Conservation (phyloP, 805 yeast genomes). For the Spathaspora passalidarum region DNA sequence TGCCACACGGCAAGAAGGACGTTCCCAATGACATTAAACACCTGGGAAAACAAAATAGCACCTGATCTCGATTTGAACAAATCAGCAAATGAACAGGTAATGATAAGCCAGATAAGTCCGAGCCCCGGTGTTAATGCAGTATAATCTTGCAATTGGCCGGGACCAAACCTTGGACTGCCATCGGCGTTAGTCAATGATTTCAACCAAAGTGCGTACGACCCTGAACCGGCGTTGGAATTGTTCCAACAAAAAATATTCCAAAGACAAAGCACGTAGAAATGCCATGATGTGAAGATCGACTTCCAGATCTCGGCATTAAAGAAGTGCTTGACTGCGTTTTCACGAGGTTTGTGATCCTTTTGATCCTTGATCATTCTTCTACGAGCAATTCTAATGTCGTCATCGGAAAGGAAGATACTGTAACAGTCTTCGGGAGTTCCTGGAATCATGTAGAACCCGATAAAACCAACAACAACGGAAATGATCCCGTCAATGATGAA, state of each 20-base stretch:
- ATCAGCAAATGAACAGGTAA: conserved; percentile 38
- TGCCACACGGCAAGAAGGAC: conserved; percentile 57
- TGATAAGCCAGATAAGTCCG: conserved; percentile 37
- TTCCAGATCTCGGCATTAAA: conserved; percentile 50
- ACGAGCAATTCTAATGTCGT: conserved; percentile 33
- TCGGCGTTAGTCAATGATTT: conserved; percentile 24
- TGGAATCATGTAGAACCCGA: conserved; percentile 56
- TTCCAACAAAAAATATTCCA: conserved; percentile 64
- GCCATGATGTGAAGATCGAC: conserved; percentile 53
- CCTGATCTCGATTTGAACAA: conserved; percentile 49
- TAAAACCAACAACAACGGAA: conserved; percentile 53
- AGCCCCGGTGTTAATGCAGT: conserved; percentile 48
- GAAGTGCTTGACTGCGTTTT: conserved; percentile 25
- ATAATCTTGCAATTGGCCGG: conserved; percentile 37
- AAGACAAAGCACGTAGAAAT: conserved; percentile 52
- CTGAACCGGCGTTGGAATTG: conserved; percentile 48
- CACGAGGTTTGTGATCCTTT: conserved; percentile 18
- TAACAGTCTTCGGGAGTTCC: conserved; percentile 57
- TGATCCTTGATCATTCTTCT: conserved; percentile 23
- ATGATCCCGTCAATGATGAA: conserved; percentile 64
- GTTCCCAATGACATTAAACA: conserved; percentile 54
- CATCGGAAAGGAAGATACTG: conserved; percentile 32
- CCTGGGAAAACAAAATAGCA: conserved; percentile 51
- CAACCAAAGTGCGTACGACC: conserved; percentile 56
- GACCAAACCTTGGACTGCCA: conserved; percentile 21